These are phyloP conservation scores for Eimeria sp. DNA, from an alignment of 169 alveolate genomes.

Conservation along the genomic window DNA sequence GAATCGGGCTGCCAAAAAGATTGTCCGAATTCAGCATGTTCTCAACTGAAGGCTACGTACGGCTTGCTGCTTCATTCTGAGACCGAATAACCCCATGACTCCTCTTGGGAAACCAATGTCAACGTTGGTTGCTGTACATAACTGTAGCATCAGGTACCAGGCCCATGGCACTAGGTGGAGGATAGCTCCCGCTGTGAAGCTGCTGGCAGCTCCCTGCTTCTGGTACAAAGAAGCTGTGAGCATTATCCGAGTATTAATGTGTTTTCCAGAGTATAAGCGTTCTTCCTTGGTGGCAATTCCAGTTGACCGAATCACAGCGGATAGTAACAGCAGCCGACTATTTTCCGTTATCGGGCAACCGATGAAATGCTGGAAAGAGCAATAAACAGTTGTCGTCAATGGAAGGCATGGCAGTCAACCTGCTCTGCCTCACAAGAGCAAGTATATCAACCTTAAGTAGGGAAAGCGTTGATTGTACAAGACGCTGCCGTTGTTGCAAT, in stretches of 20 bases:
- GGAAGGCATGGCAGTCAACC: background rate
- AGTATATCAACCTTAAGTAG: background rate
- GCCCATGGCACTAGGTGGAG: background rate
- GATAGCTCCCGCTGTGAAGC: background rate
- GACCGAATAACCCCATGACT: conserved; percentile 43
- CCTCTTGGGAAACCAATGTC: conserved; percentile 45
- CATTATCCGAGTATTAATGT: background rate
- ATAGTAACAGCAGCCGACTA: background rate
- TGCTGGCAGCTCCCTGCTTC: background rate
- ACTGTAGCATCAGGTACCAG: conserved; percentile 25
- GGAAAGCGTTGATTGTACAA: background rate
- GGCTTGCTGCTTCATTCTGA: background rate
- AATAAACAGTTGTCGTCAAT: background rate
- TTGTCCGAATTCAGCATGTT: background rate
- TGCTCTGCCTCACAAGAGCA: background rate
- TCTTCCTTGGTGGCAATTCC: background rate
- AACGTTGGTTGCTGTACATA: conserved; percentile 46
- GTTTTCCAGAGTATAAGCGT: background rate
- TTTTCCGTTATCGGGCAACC: background rate
- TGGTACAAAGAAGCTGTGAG: background rate
- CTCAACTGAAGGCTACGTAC: conserved; percentile 25
- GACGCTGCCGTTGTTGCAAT: background rate
- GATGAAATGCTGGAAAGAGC: background rate
- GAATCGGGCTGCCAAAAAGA: background rate
- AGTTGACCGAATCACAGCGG: background rate